Evolutionary conservation across 768 basidiomycete genomes (phyloP), one percentile per base, ranked within the genome.

Genomic region (Calocybe cyanea): DNA sequence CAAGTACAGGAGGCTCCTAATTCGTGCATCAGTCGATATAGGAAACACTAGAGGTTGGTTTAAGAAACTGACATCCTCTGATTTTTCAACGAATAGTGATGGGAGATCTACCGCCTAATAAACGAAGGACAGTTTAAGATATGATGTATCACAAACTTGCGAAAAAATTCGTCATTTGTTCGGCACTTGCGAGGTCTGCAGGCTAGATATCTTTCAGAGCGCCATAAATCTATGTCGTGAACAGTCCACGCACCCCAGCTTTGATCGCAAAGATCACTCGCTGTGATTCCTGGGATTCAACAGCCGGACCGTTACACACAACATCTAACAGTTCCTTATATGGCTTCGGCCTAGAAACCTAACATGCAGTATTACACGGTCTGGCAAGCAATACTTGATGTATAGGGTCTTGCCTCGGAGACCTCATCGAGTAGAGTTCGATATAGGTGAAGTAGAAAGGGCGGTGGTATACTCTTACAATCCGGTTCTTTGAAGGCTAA

Each of bases 371-470:
- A 42, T 38, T 25, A n/a, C 20, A 23, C 25, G 5, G 11, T 21
- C 20, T 7, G 18, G 39, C 25, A 38, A 46, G 18, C 15, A 18
- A 38, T 10, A 36, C 30, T 5, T 13, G 18, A 34, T 8, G 32
- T 28, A 13, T n/a, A 42, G 20, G 28, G 47, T 23, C 61, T 14
- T 54, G 64, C 89, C 75, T 92, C 89, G 11, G 81, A 72, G 3
- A 85, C 70, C 63, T 92, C 87, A 44, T 76, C 72, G 44, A 92
- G 64, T 24, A 92, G 67, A 43, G 85, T 65, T 14, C 85, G 80
- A 47, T 83, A 78, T 11, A 87, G 57, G 54, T 83, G 79, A 15
- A 88, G 66, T 11, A 78, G 59, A 57, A 86, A 89, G 6, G 63
- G 52, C 17, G 76, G 59, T 1, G 85, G 78, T 8, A 87, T 70